Base-by-base conservation (phyloP, 345 rosid genomes). In the Pistacia vera region DNA sequence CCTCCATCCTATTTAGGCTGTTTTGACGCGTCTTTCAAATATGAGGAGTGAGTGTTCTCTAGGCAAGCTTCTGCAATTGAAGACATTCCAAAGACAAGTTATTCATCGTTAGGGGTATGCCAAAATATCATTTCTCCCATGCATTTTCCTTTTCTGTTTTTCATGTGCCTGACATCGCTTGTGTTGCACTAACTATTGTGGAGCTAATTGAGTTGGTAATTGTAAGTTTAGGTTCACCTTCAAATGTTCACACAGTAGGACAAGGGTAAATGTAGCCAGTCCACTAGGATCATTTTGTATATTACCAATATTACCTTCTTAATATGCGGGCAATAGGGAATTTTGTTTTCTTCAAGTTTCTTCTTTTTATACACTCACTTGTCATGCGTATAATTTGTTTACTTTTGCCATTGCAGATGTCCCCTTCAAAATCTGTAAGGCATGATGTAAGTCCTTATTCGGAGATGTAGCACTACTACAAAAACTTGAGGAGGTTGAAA, bases 401-500 rank as follows among this genome's bases (percentile, higher is more conserved):
- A 5, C 30, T 63, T 66, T 2, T 78, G 46, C 41, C 44, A 18
- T 66, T 79, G 81, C 87, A 89, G 93, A 56, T 82, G 79, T 87
- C 89, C 18, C 90, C 92, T 11, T 67, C 86, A 8, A 90, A 79
- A 78, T 36, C 79, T 71, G 20, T 30, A 28, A 84, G 76, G 79
- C 80, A 79, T 11, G 91, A 86, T 65, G 63, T 62, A n/a, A 28
- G 75, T 70, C 67, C 84, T 64, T 17, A 70, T 69, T 55, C 85
- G 88, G 86, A 70, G 90, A 87, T 77, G 66, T 81, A 17, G 62
- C 77, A 41, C 72, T 90, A 55, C 79, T 90, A 69, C 92, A 87
- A 64, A 90, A 88, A 75, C 82, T 90, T 9, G 92, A 88, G 51
- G 94, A 90, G 80, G 85, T 90, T 77, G 92, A 90, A 77, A 83